Conservation (phyloP, 306 rosid genomes). For the Pachyrhizus erosus region DNA sequence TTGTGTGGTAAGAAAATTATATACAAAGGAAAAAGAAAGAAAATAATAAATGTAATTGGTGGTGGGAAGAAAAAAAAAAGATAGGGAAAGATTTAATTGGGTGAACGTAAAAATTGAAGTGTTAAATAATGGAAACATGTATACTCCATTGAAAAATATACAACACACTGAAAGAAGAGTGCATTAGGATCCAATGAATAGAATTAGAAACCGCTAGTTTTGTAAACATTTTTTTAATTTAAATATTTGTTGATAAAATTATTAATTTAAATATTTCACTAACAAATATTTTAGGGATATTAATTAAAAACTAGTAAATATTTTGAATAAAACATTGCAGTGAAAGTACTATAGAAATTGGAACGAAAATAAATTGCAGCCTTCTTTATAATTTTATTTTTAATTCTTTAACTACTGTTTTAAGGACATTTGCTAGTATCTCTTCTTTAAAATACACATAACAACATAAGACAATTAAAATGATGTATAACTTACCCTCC, state of each 20-base stretch:
- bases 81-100: no score
- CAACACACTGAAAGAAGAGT: no score
- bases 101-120: no score
- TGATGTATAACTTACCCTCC: conserved; percentile 29
- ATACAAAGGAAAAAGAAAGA: no score
- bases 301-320: no score
- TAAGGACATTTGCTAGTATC: not conserved
- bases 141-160: no score
- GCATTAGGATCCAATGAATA: no score
- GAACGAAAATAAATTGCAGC: not conserved
- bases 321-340: not conserved
- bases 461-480: not conserved
- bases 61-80: no score
- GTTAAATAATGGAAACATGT: no score
- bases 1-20: not conserved
- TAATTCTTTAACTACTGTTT: not conserved
- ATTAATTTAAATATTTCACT: not conserved
- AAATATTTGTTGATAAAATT: not conserved
- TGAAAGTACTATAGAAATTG: not conserved
- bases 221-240: not conserved
- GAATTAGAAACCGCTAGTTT: not conserved
- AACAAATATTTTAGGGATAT: no score
- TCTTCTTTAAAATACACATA: not conserved
- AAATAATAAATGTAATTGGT: not conserved
- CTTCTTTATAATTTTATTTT: not conserved